Evolutionary conservation across 345 rosid species (phyloP).

Genomic region (Eucalyptus decipiens): DNA sequence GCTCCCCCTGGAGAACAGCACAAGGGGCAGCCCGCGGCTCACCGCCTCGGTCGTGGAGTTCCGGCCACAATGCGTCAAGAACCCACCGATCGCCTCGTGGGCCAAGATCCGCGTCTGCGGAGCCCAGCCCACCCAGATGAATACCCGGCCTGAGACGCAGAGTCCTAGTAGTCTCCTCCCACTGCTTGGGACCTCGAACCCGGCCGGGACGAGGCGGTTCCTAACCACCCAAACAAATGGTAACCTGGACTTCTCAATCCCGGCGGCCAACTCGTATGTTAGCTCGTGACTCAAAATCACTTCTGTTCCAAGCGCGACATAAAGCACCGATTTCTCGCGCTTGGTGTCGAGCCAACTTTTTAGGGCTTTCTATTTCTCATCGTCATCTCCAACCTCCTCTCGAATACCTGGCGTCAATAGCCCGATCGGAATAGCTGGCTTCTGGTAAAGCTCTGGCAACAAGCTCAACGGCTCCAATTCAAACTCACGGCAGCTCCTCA

Average conservation of each 20-base stretch:
- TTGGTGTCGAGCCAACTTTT: neutral
- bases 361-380: neutral
- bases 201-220: neutral
- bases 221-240: slow-evolving; percentile 7
- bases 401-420: neutral
- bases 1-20: neutral
- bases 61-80: slow-evolving; percentile 10
- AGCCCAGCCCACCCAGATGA: slow-evolving; percentile 1
- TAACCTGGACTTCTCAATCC: neutral
- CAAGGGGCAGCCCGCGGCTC: neutral
- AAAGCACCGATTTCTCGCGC: neutral
- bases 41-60: slow-evolving; percentile 6
- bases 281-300: neutral
- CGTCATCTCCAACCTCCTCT: neutral
- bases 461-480: neutral
- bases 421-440: neutral
- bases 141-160: neutral
- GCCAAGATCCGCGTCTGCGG: neutral
- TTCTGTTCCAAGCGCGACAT: neutral
- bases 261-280: slow-evolving; percentile 1
- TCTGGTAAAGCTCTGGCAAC: neutral
- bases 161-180: too few relatives aligned
- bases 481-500: neutral
- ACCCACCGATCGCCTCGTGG: slow-evolving; percentile 2
- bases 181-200: neutral